Evolutionary conservation across 495 filamentous ascomycete genomes (phyloP), one percentile per base, ranked within the genome.

Genomic region (Penicillium bovifimosum): DNA sequence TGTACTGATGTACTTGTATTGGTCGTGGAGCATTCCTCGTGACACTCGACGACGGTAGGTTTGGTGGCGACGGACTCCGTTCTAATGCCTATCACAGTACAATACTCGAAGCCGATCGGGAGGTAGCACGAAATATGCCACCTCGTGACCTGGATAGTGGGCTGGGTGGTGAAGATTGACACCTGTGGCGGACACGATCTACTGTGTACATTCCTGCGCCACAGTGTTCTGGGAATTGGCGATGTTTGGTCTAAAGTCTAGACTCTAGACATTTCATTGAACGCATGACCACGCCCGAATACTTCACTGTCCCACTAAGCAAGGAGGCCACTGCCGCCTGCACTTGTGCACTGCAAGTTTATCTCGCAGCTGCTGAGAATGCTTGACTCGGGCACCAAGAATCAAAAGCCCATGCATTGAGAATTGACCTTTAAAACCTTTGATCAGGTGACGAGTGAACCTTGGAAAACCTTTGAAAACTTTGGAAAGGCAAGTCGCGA

Each of bases 191-290:
- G n/a, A 38, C 26, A 17, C 9, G 46, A 39, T 29, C 20, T 29
- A 32, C n/a, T n/a, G n/a, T n/a, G n/a, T n/a, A n/a, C 34, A 29
- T 36, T 36, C 33, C 32, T 39, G 33, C 46, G 46, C 46, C 46
- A 48, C 46, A 38, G 24, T 8, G 45, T 34, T 38, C 9, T 11
- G n/a, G 24, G 33, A 39, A 24, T 24, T 48, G 13, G 18, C 32
- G 32, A 24, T 24, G 20, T 24, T 2, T 24, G 20, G 2, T 2
- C 20, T 4, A 24, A 2, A 24, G 20, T 24, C 18, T 39, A 39
- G 36, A n/a, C n/a, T 39, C 36, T 28, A 27, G 40, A 13, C 40
- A 20, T 6, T 39, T 5, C 5, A 16, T 10, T 31, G 24, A 2
- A 29, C 10, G 9, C 27, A 31, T 10, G 9, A 18, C n/a, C 7